Conservation (phyloP, 2,329 filamentous ascomycete species). For the Colletotrichum aenigma region DNA sequence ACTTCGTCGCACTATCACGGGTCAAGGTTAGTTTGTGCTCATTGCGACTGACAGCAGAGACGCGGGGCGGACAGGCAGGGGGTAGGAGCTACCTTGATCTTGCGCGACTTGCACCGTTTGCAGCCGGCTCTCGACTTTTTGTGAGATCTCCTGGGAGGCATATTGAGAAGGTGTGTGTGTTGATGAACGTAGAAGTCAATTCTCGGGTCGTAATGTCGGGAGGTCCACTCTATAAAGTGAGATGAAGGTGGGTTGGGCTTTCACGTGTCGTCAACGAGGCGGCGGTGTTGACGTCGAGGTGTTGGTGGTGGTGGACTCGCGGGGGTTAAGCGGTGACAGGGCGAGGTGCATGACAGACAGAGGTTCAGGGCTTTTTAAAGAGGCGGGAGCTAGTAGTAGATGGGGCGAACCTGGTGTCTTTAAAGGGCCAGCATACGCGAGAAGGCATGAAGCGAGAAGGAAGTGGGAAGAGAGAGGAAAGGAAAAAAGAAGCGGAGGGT, state of each 20-base stretch:
- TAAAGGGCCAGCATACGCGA: neutral
- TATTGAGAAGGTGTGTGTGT: conserved; percentile 31
- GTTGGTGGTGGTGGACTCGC: neutral
- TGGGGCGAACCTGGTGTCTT: neutral
- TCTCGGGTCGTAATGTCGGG: neutral
- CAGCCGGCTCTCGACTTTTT: conserved; percentile 74
- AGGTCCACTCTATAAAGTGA: conserved; percentile 13
- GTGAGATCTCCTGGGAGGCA: conserved; percentile 71
- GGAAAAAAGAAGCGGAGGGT: neutral
- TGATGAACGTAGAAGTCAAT: neutral
- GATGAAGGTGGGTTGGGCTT: neutral
- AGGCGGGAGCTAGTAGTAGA: neutral
- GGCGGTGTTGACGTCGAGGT: neutral
- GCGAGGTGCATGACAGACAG: conserved; percentile 4
- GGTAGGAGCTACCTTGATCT: conserved; percentile 64
- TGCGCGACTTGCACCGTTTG: conserved; percentile 68
- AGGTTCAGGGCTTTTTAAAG: neutral
- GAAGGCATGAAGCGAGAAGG: neutral
- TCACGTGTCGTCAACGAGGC: conserved; percentile 7
- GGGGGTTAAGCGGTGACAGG: neutral
- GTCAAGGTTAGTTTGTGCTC: neutral
- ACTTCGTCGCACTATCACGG: conserved; percentile 64
- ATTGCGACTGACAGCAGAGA: neutral
- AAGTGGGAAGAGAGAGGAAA: neutral
- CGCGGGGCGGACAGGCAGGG: neutral